Evolutionary conservation across 2,329 filamentous ascomycete genomes (phyloP), one percentile per base, ranked within the genome.

Genomic region (Trichoderma oligosporum): DNA sequence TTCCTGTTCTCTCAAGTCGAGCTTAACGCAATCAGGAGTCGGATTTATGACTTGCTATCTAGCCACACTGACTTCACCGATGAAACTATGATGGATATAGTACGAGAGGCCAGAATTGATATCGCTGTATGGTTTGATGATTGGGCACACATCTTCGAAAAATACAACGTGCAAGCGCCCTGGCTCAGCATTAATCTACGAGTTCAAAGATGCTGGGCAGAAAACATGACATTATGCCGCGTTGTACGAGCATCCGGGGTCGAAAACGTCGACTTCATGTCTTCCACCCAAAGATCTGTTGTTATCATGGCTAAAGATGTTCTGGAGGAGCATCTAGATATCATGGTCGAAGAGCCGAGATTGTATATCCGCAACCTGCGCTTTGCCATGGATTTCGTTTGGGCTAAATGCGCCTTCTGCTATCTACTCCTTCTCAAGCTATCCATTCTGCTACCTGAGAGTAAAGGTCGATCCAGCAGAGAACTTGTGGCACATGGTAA

Each of bases 321-420:
- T n/a, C 75, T 80, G 11, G 71, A 73, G n/a, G 69, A 75, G 54
- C 80, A 83, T 56, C 70, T 83, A 3, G 70, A 73, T 4, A 73
- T 78, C 16, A 74, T 82, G 31, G 71, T 80, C 33, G 62, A 68
- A n/a, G 70, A 76, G 45, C 71, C 75, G 42, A 66, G 72, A 12
- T 64, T 70, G 2, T 83, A 83, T 61, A 73, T 82, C 7, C 73
- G 71, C 12, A 78, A 77, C 14, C 74, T 82, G 31, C 75, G 73
- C 27, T 82, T 77, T 61, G 78, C 79, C 0, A 80, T 81, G 74
- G 79, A 82, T 55, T 82, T 82, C 58, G 79, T 82, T 18, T 82
- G 80, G 79, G 80, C 79, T 0, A 83, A 83, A 64, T 79, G 78
- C 49, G 78, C 79, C 0, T 82, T 82, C 60, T 82, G 78, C n/a